These are phyloP conservation scores for Mycosphaerelloides madeirae DNA, from an alignment of 2,329 filamentous ascomycete species.

Conservation along the genomic window DNA sequence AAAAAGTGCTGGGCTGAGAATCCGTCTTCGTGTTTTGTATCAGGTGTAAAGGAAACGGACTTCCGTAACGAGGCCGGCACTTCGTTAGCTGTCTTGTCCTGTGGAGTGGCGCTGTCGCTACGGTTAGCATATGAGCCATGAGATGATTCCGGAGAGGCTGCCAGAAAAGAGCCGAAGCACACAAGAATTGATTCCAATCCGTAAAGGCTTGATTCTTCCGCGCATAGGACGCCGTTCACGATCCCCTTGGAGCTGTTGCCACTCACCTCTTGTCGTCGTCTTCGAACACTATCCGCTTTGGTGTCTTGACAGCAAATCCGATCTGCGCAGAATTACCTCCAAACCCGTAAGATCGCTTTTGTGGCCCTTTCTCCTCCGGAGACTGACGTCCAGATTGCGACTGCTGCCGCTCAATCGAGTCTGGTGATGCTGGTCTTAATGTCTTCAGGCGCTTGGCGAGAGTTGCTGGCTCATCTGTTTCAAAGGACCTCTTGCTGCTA, in stretches of 20 bases:
- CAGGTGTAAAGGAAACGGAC: slow-evolving; percentile 61
- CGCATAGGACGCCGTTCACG: too few relatives aligned
- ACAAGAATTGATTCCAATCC: too few relatives aligned
- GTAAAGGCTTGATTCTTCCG: too few relatives aligned
- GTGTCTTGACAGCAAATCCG: slow-evolving; percentile 1
- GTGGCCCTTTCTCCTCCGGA: too few relatives aligned
- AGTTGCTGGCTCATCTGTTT: slow-evolving; percentile 3
- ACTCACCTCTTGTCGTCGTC: slow-evolving; percentile 11
- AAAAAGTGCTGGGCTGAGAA: slow-evolving; percentile 50
- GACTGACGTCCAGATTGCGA: too few relatives aligned
- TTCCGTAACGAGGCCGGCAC: slow-evolving; percentile 36
- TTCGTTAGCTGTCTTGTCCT: too few relatives aligned
- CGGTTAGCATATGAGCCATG: too few relatives aligned
- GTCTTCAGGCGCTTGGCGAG: slow-evolving; percentile 12
- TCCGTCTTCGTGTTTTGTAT: slow-evolving; percentile 57
- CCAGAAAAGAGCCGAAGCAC: neutral
- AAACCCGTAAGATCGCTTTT: too few relatives aligned
- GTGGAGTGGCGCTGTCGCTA: too few relatives aligned
- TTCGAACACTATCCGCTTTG: slow-evolving; percentile 19
- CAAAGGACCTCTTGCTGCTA: slow-evolving; percentile 7
- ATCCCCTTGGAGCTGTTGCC: too few relatives aligned
- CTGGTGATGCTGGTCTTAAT: neutral
- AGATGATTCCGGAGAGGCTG: too few relatives aligned
- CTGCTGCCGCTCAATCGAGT: too few relatives aligned
- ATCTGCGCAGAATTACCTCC: neutral